Percentiles rank a stretch among this genome's conserved stretches.
These are phyloP conservation scores for Quercus phellos DNA, from an alignment of 331 rosid genomes.

Conservation along the genomic window DNA sequence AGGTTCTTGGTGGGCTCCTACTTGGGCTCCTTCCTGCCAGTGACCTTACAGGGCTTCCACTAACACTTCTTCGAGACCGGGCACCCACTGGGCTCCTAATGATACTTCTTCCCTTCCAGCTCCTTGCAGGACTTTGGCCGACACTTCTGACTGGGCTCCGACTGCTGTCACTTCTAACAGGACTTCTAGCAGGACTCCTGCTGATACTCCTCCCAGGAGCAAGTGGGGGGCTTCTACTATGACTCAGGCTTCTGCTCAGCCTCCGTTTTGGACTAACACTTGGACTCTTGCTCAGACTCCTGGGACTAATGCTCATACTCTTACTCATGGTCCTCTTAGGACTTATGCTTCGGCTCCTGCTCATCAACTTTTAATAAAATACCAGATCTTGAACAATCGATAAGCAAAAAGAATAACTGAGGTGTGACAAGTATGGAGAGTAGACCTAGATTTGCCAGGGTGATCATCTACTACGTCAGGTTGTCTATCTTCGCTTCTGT, in stretches of 20 bases:
- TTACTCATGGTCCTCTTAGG: slow-evolving; percentile 75
- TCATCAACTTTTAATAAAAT: slow-evolving; percentile 72
- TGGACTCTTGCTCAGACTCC: slow-evolving; percentile 50
- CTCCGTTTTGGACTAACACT: slow-evolving; percentile 46
- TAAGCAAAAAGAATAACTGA: slow-evolving; percentile 65
- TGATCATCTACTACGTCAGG: slow-evolving; percentile 79
- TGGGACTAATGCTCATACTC: slow-evolving; percentile 83
- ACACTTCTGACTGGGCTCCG: slow-evolving; percentile 49
- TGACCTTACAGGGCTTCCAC: slow-evolving; percentile 47
- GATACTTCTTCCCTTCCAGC: slow-evolving; percentile 41
- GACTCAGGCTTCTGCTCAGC: slow-evolving; percentile 48
- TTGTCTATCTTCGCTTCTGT: slow-evolving; percentile 52
- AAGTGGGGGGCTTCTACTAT: slow-evolving; percentile 54
- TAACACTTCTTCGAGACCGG: slow-evolving; percentile 33
- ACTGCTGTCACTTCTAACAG: slow-evolving; percentile 30
- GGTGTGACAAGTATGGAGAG: slow-evolving; percentile 63
- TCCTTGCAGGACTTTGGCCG: slow-evolving; percentile 49
- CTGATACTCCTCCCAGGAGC: slow-evolving; percentile 44
- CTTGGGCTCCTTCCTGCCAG: slow-evolving; percentile 35
- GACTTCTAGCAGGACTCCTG: slow-evolving; percentile 48
- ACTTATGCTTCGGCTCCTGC: slow-evolving; percentile 88
- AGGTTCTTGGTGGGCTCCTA: slow-evolving; percentile 50
- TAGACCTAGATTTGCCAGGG: slow-evolving; percentile 82
- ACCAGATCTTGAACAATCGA: slow-evolving; percentile 62
- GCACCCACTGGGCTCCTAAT: slow-evolving; percentile 53